Evolutionary conservation across 768 basidiomycete species (phyloP).

Genomic region (Ephemerocybe angulata): DNA sequence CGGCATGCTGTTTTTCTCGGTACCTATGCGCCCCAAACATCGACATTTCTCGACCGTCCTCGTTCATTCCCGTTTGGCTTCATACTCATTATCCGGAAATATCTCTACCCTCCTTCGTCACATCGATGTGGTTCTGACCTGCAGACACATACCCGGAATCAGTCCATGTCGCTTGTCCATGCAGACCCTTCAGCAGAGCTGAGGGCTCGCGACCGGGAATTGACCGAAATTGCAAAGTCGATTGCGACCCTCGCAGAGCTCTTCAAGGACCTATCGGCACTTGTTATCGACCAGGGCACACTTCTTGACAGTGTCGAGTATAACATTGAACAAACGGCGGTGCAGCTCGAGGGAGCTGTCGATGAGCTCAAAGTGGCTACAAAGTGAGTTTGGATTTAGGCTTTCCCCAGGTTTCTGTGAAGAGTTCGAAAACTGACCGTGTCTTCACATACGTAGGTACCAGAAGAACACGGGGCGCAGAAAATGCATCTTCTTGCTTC

Average conservation of each 20-base stretch:
- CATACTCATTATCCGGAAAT: slow-evolving; percentile 4
- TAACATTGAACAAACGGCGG: slow-evolving; percentile 91
- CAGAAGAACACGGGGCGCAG: slow-evolving; percentile 92
- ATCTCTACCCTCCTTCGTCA: slow-evolving; percentile 7
- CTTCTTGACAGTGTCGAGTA: slow-evolving; percentile 95
- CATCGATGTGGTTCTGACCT: slow-evolving; percentile 4
- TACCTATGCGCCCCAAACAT: slow-evolving; percentile 6
- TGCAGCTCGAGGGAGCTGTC: slow-evolving; percentile 78
- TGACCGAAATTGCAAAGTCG: slow-evolving; percentile 86
- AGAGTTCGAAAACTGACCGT: slow-evolving; percentile 10
- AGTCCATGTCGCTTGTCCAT: slow-evolving; percentile 39
- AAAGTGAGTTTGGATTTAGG: slow-evolving; percentile 44
- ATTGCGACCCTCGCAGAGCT: slow-evolving; percentile 90
- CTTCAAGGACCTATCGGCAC: slow-evolving; percentile 89
- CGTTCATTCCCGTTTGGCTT: slow-evolving; percentile 4
- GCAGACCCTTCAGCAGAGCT: slow-evolving; percentile 39
- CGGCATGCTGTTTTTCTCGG: slow-evolving; percentile 2
- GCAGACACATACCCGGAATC: slow-evolving; percentile 32
- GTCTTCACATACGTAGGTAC: slow-evolving; percentile 50
- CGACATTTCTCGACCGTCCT: slow-evolving; percentile 1
- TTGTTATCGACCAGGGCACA: slow-evolving; percentile 98
- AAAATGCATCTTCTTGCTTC: slow-evolving; percentile 87
- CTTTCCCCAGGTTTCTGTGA: slow-evolving; percentile 7
- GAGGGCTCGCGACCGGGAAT: slow-evolving; percentile 56
- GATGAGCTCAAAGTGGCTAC: slow-evolving; percentile 81